Percentiles rank a stretch among this genome's conserved stretches.
Conservation (phyloP, 2,329 filamentous ascomycete species). For the Trichocomaceae sp. region DNA sequence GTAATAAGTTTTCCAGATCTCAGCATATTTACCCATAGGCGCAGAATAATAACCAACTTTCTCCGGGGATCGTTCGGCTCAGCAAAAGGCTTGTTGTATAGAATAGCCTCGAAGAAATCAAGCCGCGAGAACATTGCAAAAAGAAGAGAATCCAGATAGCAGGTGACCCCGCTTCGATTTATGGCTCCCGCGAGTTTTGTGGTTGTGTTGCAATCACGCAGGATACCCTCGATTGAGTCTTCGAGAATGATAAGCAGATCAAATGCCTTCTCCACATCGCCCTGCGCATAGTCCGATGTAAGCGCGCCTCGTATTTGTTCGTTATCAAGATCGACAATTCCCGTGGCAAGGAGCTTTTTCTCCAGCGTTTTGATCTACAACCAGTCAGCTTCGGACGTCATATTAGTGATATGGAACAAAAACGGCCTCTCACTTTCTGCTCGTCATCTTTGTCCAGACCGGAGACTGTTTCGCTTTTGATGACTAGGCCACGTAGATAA, state of each 20-base stretch:
- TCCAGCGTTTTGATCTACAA: constrained; percentile 48
- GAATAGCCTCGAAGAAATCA: constrained; percentile 85
- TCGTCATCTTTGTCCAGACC: constrained; percentile 25
- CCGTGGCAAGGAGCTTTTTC: constrained; percentile 46
- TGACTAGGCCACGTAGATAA: constrained; percentile 26
- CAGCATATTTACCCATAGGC: constrained; percentile 90
- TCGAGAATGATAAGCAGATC: constrained; percentile 72
- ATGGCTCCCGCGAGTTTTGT: constrained; percentile 74
- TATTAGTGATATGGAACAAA: neutral
- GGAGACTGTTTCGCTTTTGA: constrained; percentile 18
- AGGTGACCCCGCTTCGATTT: constrained; percentile 83
- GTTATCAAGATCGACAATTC: constrained; percentile 52
- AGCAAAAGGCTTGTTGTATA: constrained; percentile 70
- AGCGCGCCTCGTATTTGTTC: constrained; percentile 59
- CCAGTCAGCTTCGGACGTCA: neutral
- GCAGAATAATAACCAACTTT: constrained; percentile 68
- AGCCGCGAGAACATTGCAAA: constrained; percentile 94
- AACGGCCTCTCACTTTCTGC: constrained; percentile 27
- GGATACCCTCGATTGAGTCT: constrained; percentile 70
- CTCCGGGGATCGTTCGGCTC: constrained; percentile 57
- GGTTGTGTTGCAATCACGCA: constrained; percentile 66
- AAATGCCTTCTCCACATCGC: constrained; percentile 67
- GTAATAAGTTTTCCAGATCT: constrained; percentile 78
- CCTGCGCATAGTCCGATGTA: constrained; percentile 56
- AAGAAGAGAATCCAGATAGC: constrained; percentile 82